Evolutionary conservation across 139 green algal species (phyloP).

Genomic region (Pedinophyceae sp.): DNA sequence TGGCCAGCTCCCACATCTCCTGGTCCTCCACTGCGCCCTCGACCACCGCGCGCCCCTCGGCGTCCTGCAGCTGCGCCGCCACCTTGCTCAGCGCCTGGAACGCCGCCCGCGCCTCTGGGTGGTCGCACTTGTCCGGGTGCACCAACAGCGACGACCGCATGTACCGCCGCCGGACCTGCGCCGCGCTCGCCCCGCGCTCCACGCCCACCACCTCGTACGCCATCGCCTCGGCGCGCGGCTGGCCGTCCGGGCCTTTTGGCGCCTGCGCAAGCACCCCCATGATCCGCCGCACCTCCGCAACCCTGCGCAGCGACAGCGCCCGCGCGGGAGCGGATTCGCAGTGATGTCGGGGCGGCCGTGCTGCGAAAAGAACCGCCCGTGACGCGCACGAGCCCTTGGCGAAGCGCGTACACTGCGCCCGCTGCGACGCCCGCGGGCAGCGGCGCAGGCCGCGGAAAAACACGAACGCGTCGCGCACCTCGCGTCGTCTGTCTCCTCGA

Average conservation of each 20-base stretch:
- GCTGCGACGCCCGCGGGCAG: conserved; percentile 6
- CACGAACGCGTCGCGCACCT: no score
- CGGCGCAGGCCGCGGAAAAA: not conserved
- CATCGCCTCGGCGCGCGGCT: conserved; percentile 14
- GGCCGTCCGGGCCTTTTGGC: not conserved
- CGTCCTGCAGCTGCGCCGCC: conserved; percentile 43
- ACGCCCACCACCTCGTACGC: conserved; percentile 52
- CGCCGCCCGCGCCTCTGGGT: conserved; percentile 46
- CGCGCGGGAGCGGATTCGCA: no score
- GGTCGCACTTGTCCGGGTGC: conserved; percentile 82
- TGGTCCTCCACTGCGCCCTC: conserved; percentile 36
- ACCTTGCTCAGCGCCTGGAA: conserved; percentile 54
- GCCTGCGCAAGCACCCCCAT: conserved; percentile 37
- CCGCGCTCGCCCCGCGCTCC: conserved; percentile 5
- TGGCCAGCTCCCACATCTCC: conserved; percentile 25
- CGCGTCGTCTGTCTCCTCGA: not conserved
- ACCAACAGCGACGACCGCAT: conserved; percentile 65
- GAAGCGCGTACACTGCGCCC: no score
- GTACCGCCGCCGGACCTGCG: conserved; percentile 55
- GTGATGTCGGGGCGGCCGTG: no score
- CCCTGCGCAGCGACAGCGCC: conserved; percentile 10
- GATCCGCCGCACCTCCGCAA: conserved; percentile 16
- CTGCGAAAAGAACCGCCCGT: no score
- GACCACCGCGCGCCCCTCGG: conserved; percentile 14
- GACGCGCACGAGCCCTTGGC: no score